Conservation (phyloP, 176 grass and related monocot species). For the Microstegium vimineum region DNA sequence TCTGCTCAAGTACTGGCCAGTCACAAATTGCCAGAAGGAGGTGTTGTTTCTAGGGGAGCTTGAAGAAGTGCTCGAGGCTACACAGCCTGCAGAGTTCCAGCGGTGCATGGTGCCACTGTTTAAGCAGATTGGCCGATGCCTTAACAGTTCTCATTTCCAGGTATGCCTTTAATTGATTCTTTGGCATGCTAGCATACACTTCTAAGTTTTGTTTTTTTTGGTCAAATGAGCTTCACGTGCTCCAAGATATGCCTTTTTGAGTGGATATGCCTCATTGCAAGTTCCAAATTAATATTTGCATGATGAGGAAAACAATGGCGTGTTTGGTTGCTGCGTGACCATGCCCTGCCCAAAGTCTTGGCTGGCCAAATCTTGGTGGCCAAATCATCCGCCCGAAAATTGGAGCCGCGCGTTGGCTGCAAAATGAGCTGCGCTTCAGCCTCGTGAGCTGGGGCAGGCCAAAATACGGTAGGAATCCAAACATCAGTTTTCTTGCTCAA, state of each 20-base stretch:
- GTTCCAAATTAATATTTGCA: not conserved
- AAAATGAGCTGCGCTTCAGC: not conserved
- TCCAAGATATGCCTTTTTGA: not conserved
- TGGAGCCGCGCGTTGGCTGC: not conserved
- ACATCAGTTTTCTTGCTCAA: not conserved
- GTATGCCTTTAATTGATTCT: constrained; percentile 23
- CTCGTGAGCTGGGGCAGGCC: not conserved
- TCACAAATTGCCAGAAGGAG: constrained; percentile 94
- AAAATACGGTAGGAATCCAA: not conserved
- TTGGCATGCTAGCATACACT: not conserved
- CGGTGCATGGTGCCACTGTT: constrained; percentile 82
- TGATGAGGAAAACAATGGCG: not conserved
- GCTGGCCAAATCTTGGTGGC: not conserved
- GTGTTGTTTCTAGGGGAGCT: constrained; percentile 79
- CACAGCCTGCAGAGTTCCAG: constrained; percentile 76
- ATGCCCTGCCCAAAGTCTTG: not conserved
- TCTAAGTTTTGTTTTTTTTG: not conserved
- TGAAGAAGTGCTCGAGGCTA: constrained; percentile 84
- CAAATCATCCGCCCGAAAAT: not conserved
- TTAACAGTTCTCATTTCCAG: constrained; percentile 92
- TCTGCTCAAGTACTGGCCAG: constrained; percentile 83
- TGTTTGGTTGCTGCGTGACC: not conserved
- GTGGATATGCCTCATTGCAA: not conserved
- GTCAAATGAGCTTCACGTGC: constrained; percentile 12
- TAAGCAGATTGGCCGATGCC: constrained; percentile 85